A percentile compares a stretch with the other conserved stretches of the same genome.
Conservation (phyloP, 176 grass and related monocot genomes). For the Rhynchospora tenuis region DNA sequence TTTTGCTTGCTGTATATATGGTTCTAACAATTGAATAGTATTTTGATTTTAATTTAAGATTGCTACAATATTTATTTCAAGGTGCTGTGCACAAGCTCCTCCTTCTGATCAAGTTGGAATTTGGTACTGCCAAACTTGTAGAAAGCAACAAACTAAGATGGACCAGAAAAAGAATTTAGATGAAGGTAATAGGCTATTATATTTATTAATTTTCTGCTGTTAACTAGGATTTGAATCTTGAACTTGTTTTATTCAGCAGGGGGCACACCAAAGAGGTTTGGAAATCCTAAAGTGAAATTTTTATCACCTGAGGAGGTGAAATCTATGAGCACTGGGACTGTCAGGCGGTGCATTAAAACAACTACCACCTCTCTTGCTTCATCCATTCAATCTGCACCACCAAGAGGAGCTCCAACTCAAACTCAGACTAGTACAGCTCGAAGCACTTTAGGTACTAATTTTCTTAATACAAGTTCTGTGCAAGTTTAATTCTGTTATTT, state of each 20-base stretch:
- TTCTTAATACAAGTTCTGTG: neutral
- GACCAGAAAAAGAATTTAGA: neutral
- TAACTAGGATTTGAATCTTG: neutral
- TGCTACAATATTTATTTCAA: neutral
- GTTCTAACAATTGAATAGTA: neutral
- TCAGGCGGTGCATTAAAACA: neutral
- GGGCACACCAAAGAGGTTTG: neutral
- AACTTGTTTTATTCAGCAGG: neutral
- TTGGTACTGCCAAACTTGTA: conserved; percentile 13
- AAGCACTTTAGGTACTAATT: neutral
- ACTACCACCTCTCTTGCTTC: neutral
- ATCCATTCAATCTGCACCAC: neutral
- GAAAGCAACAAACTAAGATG: conserved; percentile 4
- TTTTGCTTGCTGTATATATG: neutral
- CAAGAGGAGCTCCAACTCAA: neutral
- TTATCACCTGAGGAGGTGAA: neutral
- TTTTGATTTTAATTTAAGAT: neutral
- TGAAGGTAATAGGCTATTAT: neutral
- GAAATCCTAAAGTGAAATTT: conserved; percentile 15
- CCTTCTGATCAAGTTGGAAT: neutral
- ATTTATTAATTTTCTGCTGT: neutral
- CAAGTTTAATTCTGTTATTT: neutral
- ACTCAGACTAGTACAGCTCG: neutral
- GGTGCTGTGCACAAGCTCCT: neutral
- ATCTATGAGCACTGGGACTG: neutral